Percentiles rank a stretch among this genome's conserved stretches.
Evolutionary conservation across 2,329 filamentous ascomycete genomes (phyloP).

Genomic region (Metarhizium album): DNA sequence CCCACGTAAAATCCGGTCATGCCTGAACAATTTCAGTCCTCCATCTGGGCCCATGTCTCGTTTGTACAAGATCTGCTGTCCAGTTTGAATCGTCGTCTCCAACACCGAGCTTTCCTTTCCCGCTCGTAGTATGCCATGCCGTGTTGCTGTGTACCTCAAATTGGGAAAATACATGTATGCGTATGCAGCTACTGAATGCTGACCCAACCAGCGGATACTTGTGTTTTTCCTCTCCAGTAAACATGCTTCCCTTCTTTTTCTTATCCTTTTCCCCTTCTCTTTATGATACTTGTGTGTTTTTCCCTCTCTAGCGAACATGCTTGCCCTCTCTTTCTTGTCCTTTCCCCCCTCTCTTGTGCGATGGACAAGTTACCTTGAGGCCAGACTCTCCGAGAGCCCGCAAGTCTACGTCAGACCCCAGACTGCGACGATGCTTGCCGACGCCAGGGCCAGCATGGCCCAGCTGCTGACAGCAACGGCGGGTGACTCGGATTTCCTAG

Average conservation of each 20-base stretch:
- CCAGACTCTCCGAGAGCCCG: no score
- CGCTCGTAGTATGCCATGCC: not conserved
- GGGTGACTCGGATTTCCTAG: conserved; percentile 1
- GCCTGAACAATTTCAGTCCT: not conserved
- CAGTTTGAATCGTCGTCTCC: not conserved
- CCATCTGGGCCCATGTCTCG: not conserved
- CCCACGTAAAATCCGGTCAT: not conserved
- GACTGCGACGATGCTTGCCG: not conserved
- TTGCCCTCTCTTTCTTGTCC: no score
- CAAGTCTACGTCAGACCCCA: not conserved
- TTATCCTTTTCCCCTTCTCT: no score
- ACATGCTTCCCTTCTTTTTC: no score
- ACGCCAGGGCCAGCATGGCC: not conserved
- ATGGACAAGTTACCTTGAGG: not conserved
- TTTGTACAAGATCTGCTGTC: not conserved
- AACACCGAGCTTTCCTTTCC: not conserved
- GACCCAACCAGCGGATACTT: not conserved
- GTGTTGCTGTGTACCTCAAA: not conserved
- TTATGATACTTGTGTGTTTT: no score
- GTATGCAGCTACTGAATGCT: not conserved
- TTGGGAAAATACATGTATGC: not conserved
- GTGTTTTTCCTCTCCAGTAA: no score
- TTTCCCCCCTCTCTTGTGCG: no score
- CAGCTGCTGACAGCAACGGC: not conserved
- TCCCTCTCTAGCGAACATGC: no score